Evolutionary conservation across 495 filamentous ascomycete species (phyloP).

Genomic region (Annulohypoxylon moriforme): DNA sequence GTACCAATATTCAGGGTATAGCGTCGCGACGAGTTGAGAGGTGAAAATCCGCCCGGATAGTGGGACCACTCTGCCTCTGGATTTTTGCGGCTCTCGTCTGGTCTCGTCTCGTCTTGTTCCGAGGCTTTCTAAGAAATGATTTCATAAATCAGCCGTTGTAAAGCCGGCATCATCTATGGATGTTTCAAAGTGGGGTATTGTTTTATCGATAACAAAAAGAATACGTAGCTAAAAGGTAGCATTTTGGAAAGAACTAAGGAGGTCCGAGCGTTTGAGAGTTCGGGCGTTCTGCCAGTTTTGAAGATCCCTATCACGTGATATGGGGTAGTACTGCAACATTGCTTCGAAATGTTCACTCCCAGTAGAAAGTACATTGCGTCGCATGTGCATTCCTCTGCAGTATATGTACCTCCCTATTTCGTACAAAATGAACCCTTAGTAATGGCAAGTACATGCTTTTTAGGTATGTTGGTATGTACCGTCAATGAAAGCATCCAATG

Average conservation of each 20-base stretch:
- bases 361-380: conserved; percentile 18
- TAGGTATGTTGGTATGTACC: neutral
- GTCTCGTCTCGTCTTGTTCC: neutral
- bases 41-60: neutral
- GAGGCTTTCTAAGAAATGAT: conserved; percentile 23
- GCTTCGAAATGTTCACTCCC: too few relatives aligned
- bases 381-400: conserved; percentile 24
- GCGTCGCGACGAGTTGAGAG: neutral
- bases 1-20: neutral
- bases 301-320: conserved; percentile 32
- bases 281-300: conserved; percentile 2
- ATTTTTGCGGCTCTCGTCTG: neutral
- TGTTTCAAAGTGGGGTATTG: conserved; percentile 23
- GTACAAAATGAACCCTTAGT: neutral
- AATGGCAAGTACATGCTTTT: neutral
- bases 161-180: conserved; percentile 21
- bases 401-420: neutral
- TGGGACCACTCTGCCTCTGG: conserved; percentile 14
- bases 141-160: conserved; percentile 34
- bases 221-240: neutral
- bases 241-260: neutral
- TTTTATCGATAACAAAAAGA: conserved; percentile 23
- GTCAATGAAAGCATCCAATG: neutral
- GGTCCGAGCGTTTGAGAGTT: conserved; percentile 17
- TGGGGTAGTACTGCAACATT: conserved; percentile 22